Evolutionary conservation across 2,329 filamentous ascomycete species (phyloP), one percentile per base, ranked within the genome.

Genomic region (Zopfia rhizophila): DNA sequence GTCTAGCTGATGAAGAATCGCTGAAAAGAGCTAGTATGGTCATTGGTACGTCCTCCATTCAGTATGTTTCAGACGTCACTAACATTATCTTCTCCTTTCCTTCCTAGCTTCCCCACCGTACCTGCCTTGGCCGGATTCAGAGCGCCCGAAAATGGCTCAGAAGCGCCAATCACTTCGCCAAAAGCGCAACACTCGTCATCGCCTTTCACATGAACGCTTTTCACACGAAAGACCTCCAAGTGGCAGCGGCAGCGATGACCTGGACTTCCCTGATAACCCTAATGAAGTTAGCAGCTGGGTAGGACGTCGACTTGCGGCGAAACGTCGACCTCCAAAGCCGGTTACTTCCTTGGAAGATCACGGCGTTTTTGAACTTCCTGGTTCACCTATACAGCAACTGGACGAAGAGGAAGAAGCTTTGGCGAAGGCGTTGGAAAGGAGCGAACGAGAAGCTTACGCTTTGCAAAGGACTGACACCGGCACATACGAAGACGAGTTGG

Each of bases 1-100:
- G 64, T 14, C 47, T 72, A 10, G 38, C 35, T 25, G 48, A 43
- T 12, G 41, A n/a, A 5, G 51, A 48, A n/a, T 12, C 23, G 7
- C 16, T 48, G n/a, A 44, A 45, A 27, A 31, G 38, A 17, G 14
- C 38, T 13, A 24, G 48, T 52, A 41, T 29, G 48, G 29, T 23
- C 17, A 5, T 22, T 18, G 16, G 3, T 32, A 32, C 16, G 11
- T 28, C 33, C 5, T 28, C 14, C 4, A 31, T 41, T 7, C 13
- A 12, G 10, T 16, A 3, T 27, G 11, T 16, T 19, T 38, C 8
- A 41, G n/a, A n/a, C n/a, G n/a, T n/a, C n/a, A n/a, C n/a, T n/a
- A n/a, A n/a, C n/a, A n/a, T n/a, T n/a, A n/a, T n/a, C n/a, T n/a
- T n/a, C n/a, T n/a, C n/a, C n/a, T n/a, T n/a, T 19, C 3, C 38